Base-by-base conservation (phyloP, 1,284 basidiomycete genomes). In the Xerocomus amazonicus region DNA sequence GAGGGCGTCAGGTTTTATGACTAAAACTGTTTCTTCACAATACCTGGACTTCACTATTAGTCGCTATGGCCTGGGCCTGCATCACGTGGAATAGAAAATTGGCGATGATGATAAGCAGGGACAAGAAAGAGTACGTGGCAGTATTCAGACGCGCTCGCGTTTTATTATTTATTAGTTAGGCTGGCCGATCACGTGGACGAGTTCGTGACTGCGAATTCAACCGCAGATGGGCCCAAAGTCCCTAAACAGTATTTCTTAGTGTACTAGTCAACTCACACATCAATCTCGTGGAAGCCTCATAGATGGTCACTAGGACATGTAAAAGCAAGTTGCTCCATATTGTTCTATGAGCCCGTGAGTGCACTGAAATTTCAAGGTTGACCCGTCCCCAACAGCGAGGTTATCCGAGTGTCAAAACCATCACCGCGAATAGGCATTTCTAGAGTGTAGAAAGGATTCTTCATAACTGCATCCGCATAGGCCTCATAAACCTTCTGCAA, bases 391-490 rank as follows among this genome's bases (percentile, higher is more conserved):
- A 89, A 74, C 36, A 90, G 68, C 9, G 76, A 63, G 12, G 75
- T 72, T 46, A 91, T 82, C 35, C 84, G 81, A 33, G 71, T 74
- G 63, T 99, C 96, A 63, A 99, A 99, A 9, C 81, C 83, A 59
- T 94, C 89, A 45, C 80, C 90, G 43, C 96, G 84, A 58, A 99
- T 96, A 1, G 97, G 97, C 96, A 99, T 99, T 70, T 99, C 97
- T 26, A 90, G 89, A 4, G 93, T 97, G 68, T 99, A 94, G 72
- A 99, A 99, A 1, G 97, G 97, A 65, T 98, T 98, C 77, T 99
- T 98, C 93, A 97, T 97, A 47, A 97, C 94, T 5, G 90, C 85
- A 64, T 97, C 95, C 2, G 92, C 79, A 72, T 95, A 97, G 13
- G 81, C 81, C 68, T 96, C 92, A 70, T 97, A 97, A 47, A 92